phyloP scores from a whole-genome alignment of 345 rosid genomes.

The Cardamine chenopodiifolia region DNA sequence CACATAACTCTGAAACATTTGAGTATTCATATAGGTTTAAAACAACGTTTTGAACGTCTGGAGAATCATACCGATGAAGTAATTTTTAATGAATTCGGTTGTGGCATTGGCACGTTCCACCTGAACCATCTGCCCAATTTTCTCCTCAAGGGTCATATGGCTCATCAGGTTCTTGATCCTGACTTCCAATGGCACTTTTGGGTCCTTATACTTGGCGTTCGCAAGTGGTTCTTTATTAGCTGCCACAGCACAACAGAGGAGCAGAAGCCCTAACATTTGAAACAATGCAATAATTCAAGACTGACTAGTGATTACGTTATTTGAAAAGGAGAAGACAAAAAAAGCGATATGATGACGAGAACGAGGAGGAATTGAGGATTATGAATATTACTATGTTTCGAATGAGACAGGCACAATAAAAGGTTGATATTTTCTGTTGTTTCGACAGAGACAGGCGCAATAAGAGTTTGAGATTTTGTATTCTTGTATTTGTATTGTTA shows the following conservation, averaged over 20 bases:
- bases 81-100: conserved; percentile 46
- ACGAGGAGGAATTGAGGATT: background rate
- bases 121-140: conserved; percentile 64
- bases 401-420: conserved; percentile 10
- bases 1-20: background rate
- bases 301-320: background rate
- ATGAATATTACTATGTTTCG: conserved; percentile 8
- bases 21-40: background rate
- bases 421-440: conserved; percentile 24
- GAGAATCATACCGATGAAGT: conserved; percentile 45
- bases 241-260: conserved; percentile 41
- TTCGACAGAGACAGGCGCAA: conserved; percentile 1
- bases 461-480: conserved; percentile 21
- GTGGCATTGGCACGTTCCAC: conserved; percentile 51
- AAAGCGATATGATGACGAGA: conserved; percentile 8
- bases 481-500: conserved; percentile 11
- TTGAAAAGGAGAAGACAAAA: conserved; percentile 21
- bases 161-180: conserved; percentile 51
- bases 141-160: conserved; percentile 55
- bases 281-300: background rate
- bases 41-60: background rate
- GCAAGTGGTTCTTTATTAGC: conserved; percentile 18
- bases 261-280: conserved; percentile 28
- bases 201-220: conserved; percentile 41
- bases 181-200: conserved; percentile 38